Conservation (phyloP, 75 land plant genomes). For the Sequoia sempervirens region DNA sequence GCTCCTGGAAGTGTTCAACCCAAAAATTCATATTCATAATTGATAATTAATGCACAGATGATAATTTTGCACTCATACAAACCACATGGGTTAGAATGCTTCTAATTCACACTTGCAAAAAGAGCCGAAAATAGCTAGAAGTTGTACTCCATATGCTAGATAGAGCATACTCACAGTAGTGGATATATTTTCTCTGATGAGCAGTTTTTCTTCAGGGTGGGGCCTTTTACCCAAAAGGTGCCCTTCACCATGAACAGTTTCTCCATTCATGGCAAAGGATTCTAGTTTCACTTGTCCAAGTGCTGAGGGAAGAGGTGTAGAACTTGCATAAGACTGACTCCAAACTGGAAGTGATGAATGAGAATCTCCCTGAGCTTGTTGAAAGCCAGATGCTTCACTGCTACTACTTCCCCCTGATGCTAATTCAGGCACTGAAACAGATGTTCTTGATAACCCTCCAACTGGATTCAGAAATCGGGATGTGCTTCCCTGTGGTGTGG, state of each 20-base stretch:
- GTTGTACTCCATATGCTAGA: background rate
- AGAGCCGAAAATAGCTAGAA: background rate
- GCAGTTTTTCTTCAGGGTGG: background rate
- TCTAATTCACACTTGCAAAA: background rate
- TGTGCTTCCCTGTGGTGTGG: background rate
- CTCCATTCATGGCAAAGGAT: constrained; percentile 15
- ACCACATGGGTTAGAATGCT: background rate
- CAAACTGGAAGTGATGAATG: constrained; percentile 18
- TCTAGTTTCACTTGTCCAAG: constrained; percentile 30
- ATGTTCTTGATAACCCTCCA: background rate
- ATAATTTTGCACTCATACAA: background rate
- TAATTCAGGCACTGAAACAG: constrained; percentile 6
- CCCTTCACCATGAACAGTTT: constrained; percentile 14
- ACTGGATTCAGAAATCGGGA: background rate
- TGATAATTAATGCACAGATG: background rate
- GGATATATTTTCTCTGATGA: constrained; percentile 4
- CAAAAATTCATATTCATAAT: background rate
- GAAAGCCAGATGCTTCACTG: constrained; percentile 12
- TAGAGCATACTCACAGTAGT: background rate
- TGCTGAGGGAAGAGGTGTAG: constrained; percentile 10
- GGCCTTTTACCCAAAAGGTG: constrained; percentile 9
- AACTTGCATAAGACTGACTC: constrained; percentile 28
- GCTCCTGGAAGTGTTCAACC: constrained; percentile 16
- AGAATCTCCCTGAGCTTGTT: constrained; percentile 12
- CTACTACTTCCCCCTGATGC: constrained; percentile 11